Conservation (phyloP, 2,329 filamentous ascomycete species). For the Ceratocystis cacaofunesta region DNA sequence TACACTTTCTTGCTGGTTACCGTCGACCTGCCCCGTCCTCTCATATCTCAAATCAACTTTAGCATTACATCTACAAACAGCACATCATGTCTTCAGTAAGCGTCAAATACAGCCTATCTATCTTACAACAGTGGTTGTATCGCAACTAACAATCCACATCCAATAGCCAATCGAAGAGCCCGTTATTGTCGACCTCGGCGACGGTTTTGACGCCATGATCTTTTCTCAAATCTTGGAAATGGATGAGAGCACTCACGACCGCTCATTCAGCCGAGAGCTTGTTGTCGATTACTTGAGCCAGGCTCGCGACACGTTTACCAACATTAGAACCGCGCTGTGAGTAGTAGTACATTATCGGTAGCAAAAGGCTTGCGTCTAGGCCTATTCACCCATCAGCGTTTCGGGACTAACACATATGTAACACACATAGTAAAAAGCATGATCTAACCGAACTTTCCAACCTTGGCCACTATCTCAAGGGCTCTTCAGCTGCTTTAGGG, state of each 20-base stretch:
- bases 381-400: neutral
- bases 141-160: neutral
- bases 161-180: constrained; percentile 31
- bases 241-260: constrained; percentile 77
- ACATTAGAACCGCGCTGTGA: constrained; percentile 77
- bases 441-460: constrained; percentile 63
- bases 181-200: constrained; percentile 44
- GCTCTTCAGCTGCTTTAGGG: constrained; percentile 86
- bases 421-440: constrained; percentile 39
- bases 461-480: constrained; percentile 92
- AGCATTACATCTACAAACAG: neutral
- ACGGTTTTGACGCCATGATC: constrained; percentile 62
- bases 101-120: neutral
- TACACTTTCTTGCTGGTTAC: neutral
- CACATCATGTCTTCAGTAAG: constrained; percentile 9
- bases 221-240: constrained; percentile 97
- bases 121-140: neutral
- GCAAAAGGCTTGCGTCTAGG: neutral
- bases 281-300: constrained; percentile 90
- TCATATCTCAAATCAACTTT: neutral
- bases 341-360: constrained; percentile 24
- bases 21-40: neutral
- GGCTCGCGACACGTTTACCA: constrained; percentile 66
- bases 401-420: neutral
- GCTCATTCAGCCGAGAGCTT: constrained; percentile 77